Base-by-base conservation (phyloP, 108 stramenopile species). In the Fragilaria crotonensis region DNA sequence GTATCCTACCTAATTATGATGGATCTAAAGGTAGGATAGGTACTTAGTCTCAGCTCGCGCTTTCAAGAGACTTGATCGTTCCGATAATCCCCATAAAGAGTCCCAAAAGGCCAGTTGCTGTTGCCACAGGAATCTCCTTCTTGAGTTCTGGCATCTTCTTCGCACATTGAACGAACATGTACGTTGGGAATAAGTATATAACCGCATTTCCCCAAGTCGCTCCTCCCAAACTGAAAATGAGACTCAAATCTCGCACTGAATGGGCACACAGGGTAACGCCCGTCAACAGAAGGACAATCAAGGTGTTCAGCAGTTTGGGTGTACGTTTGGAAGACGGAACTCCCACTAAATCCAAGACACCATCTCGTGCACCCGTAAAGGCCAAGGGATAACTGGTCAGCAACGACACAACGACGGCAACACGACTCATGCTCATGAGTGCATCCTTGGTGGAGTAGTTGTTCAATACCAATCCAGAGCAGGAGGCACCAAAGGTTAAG, bases 131-230 rank as follows among this genome's bases (percentile, higher is more conserved):
- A 25, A 25, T 21, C 27, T 26, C 54, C 17, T 56, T 36, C 23
- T 56, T 2, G 3, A 33, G n/a, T 3, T 19, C 30, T 2, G 32
- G 32, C 2, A 33, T 2, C 19, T 56, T 32, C 4, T 56, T 56
- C 36, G 36, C 36, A 41, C 36, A 41, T 5, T 33, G 54, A 19
- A 56, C 23, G 45, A 66, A 62, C 85, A 94, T 90, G n/a, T 79
- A 46, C n/a, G 85, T 61, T 2, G 93, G 93, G 67, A 85, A 73
- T 7, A 90, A 22, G 58, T 84, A 89, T 28, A 88, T 84, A 49
- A 94, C 79, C 4, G 83, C 76, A 33, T 80, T 91, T 19, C 93
- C 94, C 47, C 90, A 71, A 19, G 93, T 82, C 4, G 96, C 93
- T 14, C 94, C 96, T 54, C 84, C 79, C 51, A 97, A 77, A 30